Base-by-base conservation (phyloP, 768 basidiomycete genomes). In the Boletus eberwhitei region DNA sequence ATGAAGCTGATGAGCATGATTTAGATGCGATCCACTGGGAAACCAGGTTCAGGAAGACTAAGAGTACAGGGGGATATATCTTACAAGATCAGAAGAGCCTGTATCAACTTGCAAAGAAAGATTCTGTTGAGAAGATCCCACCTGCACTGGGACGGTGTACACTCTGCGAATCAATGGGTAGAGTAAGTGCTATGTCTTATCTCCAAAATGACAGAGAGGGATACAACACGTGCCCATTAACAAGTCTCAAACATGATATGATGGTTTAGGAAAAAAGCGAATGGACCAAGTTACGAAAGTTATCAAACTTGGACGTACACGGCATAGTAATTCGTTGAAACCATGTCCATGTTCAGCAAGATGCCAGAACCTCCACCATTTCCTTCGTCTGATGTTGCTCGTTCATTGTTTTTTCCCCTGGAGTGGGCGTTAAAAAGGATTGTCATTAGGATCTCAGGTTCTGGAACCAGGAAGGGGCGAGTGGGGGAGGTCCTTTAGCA, bases 41-140 rank as follows among this genome's bases (percentile, higher is more conserved):
- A 40, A 34, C 21, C 29, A 6, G 49, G n/a, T 48, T 46, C 31
- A 55, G 19, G 41, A 37, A 49, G 46, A 46, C 43, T 16, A 9
- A 19, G 41, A 37, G n/a, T 11, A 22, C 1, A 50, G 35, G 43
- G 38, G 31, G 57, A 32, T 32, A 32, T 9, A 31, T 74, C 82
- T 61, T 54, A 90, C 88, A 24, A 90, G 75, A 71, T 93, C 90
- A 0, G 88, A 88, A 0, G 90, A 91, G 29, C 90, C 90, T 0
- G 87, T 89, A 61, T 93, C 90, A 36, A 92, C 79, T 64, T 90
- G 88, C 2, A 91, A 71, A 7, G 79, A 83, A 22, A 87, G 70
- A 22, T 75, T 77, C 52, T 86, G 79, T 32, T 64, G 64, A 9
- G 65, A 69, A 8, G 67, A 50, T 12, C 89, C 88, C 22, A 89